Conservation (phyloP, 2,329 filamentous ascomycete species). For the Xylariaceae sp. region DNA sequence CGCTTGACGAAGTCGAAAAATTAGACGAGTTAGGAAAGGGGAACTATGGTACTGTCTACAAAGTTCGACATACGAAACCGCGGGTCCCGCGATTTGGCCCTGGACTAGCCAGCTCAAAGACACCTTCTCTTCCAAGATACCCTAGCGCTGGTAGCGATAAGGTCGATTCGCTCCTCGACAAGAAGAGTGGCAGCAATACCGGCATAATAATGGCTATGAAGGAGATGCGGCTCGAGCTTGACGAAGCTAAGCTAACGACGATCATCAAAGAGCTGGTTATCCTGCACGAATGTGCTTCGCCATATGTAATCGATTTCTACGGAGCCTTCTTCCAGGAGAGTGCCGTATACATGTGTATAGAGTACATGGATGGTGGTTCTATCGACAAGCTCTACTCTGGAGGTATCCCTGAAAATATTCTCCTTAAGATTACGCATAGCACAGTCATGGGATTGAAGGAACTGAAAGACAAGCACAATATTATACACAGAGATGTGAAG, state of each 20-base stretch:
- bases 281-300: constrained; percentile 90
- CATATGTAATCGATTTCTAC: constrained; percentile 98
- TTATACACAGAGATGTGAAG: constrained; percentile 98
- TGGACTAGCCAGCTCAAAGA: constrained; percentile 60
- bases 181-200: constrained; percentile 55
- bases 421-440: constrained; percentile 88
- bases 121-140: constrained; percentile 47
- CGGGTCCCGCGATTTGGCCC: constrained; percentile 63
- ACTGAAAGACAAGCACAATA: constrained; percentile 97
- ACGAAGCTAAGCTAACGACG: constrained; percentile 94
- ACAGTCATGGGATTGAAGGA: constrained; percentile 92
- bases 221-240: constrained; percentile 92
- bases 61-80: constrained; percentile 83
- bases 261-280: constrained; percentile 99
- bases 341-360: constrained; percentile 98
- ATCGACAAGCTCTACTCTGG: constrained; percentile 95
- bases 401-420: constrained; percentile 85
- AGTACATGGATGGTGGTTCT: constrained; percentile 98
- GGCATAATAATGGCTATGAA: constrained; percentile 99
- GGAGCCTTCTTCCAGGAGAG: constrained; percentile 99
- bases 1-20: constrained; percentile 89
- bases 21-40: constrained; percentile 94
- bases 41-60: constrained; percentile 98
- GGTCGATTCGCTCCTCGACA: constrained; percentile 34
- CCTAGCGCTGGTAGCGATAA: constrained; percentile 36